phyloP scores from a whole-genome alignment of 805 yeast genomes.

The Candida ipomoeae region DNA sequence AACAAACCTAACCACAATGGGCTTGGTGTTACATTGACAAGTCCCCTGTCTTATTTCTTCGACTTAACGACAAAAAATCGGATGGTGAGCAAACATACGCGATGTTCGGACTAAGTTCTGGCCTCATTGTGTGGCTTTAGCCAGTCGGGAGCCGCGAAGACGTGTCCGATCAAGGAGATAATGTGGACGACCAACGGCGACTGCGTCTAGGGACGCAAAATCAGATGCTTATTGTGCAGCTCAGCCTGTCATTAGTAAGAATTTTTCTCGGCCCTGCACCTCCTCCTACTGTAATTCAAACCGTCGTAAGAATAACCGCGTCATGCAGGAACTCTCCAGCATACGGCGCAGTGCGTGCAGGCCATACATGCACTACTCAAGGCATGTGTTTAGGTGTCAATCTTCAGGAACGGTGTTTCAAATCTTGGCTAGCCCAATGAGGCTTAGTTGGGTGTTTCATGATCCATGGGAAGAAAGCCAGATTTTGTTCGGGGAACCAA shows the following conservation, averaged over 20 bases:
- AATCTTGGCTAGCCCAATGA: background rate
- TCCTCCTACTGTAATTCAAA: background rate
- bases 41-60: no score
- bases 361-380: background rate
- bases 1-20: background rate
- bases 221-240: background rate
- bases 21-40: background rate
- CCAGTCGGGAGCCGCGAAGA: background rate
- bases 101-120: background rate
- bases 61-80: no score
- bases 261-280: slow-evolving; percentile 2
- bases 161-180: slow-evolving; percentile 2
- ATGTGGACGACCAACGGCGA: background rate
- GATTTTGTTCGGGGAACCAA: no score
- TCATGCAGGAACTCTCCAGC: background rate
- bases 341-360: background rate
- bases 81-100: background rate
- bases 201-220: background rate
- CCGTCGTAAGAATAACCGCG: background rate
- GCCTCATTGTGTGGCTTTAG: background rate
- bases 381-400: background rate
- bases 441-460: background rate
- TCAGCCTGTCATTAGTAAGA: background rate
- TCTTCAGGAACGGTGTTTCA: background rate
- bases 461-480: no score